Conservation (phyloP, 2,329 filamentous ascomycete species). For the Corniculantispora saksenae region DNA sequence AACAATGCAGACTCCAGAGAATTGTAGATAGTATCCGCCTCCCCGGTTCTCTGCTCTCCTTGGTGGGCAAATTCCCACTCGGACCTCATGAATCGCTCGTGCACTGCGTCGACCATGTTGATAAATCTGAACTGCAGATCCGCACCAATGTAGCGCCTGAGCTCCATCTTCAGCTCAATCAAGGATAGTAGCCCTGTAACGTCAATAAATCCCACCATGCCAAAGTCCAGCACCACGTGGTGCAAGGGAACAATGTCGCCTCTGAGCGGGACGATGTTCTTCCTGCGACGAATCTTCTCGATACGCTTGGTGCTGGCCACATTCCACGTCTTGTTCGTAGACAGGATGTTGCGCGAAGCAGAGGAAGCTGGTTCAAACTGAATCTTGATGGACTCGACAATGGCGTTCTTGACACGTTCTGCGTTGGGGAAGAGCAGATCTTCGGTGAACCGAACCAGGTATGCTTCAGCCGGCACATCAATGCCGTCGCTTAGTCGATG, state of each 20-base stretch:
- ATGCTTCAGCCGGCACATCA: conserved; percentile 48
- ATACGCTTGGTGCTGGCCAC: conserved; percentile 52
- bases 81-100: conserved; percentile 39
- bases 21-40: conserved; percentile 24
- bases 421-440: conserved; percentile 64
- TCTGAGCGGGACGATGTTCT: conserved; percentile 35
- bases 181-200: conserved; percentile 53
- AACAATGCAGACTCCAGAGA: conserved; percentile 24
- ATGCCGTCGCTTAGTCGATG: conserved; percentile 24
- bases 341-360: conserved; percentile 39
- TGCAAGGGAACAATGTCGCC: conserved; percentile 41
- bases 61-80: conserved; percentile 38
- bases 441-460: conserved; percentile 58
- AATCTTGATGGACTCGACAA: conserved; percentile 51
- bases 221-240: conserved; percentile 54
- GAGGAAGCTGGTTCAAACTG: conserved; percentile 43
- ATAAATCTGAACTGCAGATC: conserved; percentile 49
- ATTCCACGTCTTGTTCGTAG: conserved; percentile 53
- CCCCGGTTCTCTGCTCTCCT: conserved; percentile 28
- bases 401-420: conserved; percentile 49
- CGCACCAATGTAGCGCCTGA: conserved; percentile 50
- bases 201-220: conserved; percentile 53
- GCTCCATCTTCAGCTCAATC: conserved; percentile 47
- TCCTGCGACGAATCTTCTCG: conserved; percentile 42
- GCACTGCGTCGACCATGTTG: conserved; percentile 45